phyloP scores from a whole-genome alignment of 106 monocot genomes.

The Apostasia shenzhenica region DNA sequence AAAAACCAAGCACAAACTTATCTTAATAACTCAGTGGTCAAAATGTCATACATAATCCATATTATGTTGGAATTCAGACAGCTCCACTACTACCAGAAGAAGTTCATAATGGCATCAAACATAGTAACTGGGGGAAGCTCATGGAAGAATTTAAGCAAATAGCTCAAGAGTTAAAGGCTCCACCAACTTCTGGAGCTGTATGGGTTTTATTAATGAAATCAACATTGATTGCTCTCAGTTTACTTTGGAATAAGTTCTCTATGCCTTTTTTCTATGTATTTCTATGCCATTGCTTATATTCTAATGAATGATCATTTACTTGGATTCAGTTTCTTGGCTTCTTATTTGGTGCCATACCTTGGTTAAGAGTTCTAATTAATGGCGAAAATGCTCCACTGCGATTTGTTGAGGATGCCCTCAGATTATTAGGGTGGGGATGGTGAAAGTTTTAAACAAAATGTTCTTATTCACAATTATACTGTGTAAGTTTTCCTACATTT shows the following conservation, averaged over 20 bases:
- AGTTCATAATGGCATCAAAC: not conserved
- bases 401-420: constrained; percentile 45
- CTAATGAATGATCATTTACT: not conserved
- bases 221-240: not conserved
- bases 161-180: constrained; percentile 46
- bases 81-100: constrained; percentile 1
- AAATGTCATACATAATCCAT: too few relatives aligned
- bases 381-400: constrained; percentile 46
- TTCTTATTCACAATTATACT: not conserved
- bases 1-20: too few relatives aligned
- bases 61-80: not conserved
- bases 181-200: constrained; percentile 58
- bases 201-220: not conserved
- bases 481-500: not conserved
- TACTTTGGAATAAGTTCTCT: not conserved
- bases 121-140: constrained; percentile 11
- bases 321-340: constrained; percentile 46
- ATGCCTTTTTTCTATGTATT: not conserved
- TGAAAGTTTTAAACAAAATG: not conserved
- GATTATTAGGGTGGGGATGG: constrained; percentile 44
- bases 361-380: constrained; percentile 45
- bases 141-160: constrained; percentile 22
- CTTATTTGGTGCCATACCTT: constrained; percentile 46
- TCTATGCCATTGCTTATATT: not conserved
- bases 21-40: too few relatives aligned